These are phyloP conservation scores for Glebionis coronaria DNA, from an alignment of 129 eudicot species.

Conservation along the genomic window DNA sequence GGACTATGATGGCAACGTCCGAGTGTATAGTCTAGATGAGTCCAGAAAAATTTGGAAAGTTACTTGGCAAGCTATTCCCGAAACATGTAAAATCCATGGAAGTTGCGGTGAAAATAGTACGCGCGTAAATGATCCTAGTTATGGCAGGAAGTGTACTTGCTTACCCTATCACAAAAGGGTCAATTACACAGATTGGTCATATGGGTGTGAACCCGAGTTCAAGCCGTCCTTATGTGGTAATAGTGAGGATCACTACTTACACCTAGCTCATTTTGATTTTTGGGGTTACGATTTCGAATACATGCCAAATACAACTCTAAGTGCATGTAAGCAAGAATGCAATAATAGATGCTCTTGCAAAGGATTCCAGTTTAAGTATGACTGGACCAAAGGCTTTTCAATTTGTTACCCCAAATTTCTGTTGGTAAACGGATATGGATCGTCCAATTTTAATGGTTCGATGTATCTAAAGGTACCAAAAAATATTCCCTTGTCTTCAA, in stretches of 20 bases:
- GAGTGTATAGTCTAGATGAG: constrained; percentile 41
- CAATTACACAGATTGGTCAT: constrained; percentile 35
- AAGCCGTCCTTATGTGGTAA: constrained; percentile 26
- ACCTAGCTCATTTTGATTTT: constrained; percentile 28
- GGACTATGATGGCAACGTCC: constrained; percentile 43
- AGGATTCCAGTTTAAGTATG: constrained; percentile 38
- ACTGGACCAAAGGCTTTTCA: constrained; percentile 2
- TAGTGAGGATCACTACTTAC: constrained; percentile 21
- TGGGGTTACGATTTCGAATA: constrained; percentile 35
- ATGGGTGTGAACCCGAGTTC: constrained; percentile 44
- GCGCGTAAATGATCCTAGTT: constrained; percentile 20
- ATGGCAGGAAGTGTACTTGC: constrained; percentile 40
- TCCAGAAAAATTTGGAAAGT: constrained; percentile 32
- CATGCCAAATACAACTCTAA: constrained; percentile 23
- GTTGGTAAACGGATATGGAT: constrained; percentile 38
- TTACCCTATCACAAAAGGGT: constrained; percentile 36
- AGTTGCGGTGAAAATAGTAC: constrained; percentile 43
- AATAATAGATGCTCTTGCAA: constrained; percentile 33
- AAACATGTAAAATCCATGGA: constrained; percentile 40
- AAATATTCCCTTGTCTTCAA: not conserved
- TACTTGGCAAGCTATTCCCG: constrained; percentile 37
- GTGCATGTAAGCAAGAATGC: constrained; percentile 31
- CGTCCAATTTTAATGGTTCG: constrained; percentile 2
- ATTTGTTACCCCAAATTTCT: constrained; percentile 38
- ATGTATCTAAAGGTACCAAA: constrained; percentile 40